Evolutionary conservation across 2,329 filamentous ascomycete species (phyloP).

Genomic region (Aureobasidium sp.): DNA sequence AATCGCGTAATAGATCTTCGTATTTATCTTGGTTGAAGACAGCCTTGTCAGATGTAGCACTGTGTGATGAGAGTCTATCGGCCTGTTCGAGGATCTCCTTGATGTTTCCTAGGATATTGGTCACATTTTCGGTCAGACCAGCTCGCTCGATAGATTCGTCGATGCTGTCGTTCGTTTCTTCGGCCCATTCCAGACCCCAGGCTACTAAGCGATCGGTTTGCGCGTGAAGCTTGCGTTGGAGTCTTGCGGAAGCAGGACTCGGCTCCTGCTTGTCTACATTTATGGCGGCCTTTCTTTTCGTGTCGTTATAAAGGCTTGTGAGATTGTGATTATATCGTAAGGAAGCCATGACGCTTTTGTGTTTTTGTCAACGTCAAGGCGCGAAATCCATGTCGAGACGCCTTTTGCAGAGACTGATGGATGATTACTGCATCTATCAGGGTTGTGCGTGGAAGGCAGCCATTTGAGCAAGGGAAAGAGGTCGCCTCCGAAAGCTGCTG

Average conservation of each 20-base stretch:
- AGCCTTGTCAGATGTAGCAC: constrained; percentile 42
- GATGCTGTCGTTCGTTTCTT: constrained; percentile 54
- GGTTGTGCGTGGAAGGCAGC: constrained; percentile 3
- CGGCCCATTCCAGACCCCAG: constrained; percentile 76
- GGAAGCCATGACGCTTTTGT: constrained; percentile 1
- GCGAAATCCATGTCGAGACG: constrained; percentile 2
- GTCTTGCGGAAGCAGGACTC: constrained; percentile 59
- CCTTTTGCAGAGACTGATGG: background rate
- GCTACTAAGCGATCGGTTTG: constrained; percentile 72
- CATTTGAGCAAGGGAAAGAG: constrained; percentile 10
- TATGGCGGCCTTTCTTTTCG: constrained; percentile 62
- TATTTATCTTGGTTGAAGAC: constrained; percentile 59
- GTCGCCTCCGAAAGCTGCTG: constrained; percentile 10
- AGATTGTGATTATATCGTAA: constrained; percentile 31
- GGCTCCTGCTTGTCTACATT: constrained; percentile 54
- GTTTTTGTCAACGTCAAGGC: background rate
- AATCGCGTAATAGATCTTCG: constrained; percentile 64
- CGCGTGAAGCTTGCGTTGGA: constrained; percentile 71
- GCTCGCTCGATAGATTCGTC: constrained; percentile 61
- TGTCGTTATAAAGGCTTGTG: constrained; percentile 71
- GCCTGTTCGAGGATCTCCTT: constrained; percentile 73
- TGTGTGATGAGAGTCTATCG: constrained; percentile 56
- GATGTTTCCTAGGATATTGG: constrained; percentile 72
- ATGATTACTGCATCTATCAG: background rate
- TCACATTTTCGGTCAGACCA: constrained; percentile 68